Conservation (phyloP, 176 grass and related monocot species). For the Oryza meyeriana region DNA sequence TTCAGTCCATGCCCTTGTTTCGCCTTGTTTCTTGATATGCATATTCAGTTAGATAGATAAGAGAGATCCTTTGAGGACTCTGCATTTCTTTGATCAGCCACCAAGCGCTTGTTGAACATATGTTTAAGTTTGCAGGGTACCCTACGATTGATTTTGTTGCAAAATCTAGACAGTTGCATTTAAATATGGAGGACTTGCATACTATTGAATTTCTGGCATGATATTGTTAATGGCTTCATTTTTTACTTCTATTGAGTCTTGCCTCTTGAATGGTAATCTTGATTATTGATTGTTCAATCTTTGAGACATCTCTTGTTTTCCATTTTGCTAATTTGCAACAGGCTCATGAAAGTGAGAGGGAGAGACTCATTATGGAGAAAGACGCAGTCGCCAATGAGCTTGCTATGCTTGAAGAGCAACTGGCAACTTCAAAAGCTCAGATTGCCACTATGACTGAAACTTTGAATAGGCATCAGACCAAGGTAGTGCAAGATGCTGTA, state of each 20-base stretch:
- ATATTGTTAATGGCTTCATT: not conserved
- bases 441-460: constrained; percentile 67
- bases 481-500: constrained; percentile 48
- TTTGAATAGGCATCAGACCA: constrained; percentile 52
- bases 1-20: not conserved
- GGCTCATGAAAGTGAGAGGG: constrained; percentile 80
- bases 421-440: constrained; percentile 66
- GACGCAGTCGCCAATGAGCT: constrained; percentile 82
- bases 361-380: constrained; percentile 95
- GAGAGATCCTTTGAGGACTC: not conserved
- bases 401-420: constrained; percentile 71
- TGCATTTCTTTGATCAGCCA: not conserved
- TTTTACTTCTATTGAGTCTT: not conserved
- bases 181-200: not conserved
- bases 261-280: constrained; percentile 1
- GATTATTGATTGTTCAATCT: constrained; percentile 1
- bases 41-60: constrained; percentile 15
- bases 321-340: constrained; percentile 28
- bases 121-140: constrained; percentile 7
- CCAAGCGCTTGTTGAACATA: not conserved
- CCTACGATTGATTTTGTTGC: not conserved
- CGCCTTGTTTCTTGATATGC: not conserved
- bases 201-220: constrained; percentile 15
- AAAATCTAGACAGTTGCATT: constrained; percentile 1
- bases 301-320: not conserved